These are phyloP conservation scores for Calonectria pauciramosa DNA, from an alignment of 2,329 filamentous ascomycete genomes.

Conservation along the genomic window DNA sequence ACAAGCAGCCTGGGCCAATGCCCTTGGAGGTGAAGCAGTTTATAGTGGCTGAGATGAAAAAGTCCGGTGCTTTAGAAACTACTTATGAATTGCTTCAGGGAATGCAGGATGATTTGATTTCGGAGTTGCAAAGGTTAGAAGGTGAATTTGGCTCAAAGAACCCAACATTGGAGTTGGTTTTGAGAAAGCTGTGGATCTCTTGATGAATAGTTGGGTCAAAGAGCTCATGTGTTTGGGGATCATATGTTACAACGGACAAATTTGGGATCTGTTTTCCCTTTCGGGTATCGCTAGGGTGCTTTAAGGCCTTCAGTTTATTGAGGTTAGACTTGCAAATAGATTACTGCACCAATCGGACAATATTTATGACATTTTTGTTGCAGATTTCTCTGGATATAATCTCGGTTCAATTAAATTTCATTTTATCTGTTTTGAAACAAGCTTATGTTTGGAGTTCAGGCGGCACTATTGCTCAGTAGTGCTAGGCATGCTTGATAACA, in stretches of 20 bases:
- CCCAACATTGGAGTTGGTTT: background rate
- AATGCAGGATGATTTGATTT: background rate
- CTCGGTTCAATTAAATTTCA: too few species aligned
- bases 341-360: background rate
- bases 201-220: background rate
- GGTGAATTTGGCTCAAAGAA: background rate
- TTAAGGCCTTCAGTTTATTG: background rate
- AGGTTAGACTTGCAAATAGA: background rate
- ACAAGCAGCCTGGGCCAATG: background rate
- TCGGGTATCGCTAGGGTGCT: background rate
- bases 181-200: conserved; percentile 1
- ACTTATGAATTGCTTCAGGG: background rate
- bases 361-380: background rate
- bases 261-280: background rate
- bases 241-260: background rate
- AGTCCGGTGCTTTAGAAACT: background rate
- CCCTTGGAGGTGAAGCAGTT: background rate
- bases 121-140: background rate
- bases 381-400: too few species aligned
- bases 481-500: too few species aligned
- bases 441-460: background rate
- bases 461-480: too few species aligned
- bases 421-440: too few species aligned
- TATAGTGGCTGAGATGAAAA: background rate
- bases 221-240: background rate